These are phyloP conservation scores for Isabelozyma gotoi DNA, from an alignment of 805 yeast species.

Conservation along the genomic window DNA sequence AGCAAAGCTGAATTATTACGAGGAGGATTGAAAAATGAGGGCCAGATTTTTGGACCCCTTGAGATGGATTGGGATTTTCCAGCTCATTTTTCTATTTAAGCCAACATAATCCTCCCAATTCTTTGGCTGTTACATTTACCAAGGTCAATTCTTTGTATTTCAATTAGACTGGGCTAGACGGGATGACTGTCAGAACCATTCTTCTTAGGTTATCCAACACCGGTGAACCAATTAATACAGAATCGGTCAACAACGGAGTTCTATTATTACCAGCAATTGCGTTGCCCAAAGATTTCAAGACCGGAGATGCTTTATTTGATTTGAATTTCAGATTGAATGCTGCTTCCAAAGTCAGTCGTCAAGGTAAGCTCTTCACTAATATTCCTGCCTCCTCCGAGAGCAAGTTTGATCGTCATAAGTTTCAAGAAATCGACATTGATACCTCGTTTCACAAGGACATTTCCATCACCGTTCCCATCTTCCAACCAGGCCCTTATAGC, in stretches of 20 bases:
- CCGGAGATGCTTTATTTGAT: conserved; percentile 43
- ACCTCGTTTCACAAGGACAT: conserved; percentile 67
- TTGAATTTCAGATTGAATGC: conserved; percentile 70
- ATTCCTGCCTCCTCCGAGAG: conserved; percentile 49
- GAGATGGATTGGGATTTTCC: background rate
- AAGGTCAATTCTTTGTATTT: no score
- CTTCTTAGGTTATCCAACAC: conserved; percentile 45
- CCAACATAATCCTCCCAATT: no score
- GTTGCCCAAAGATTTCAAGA: conserved; percentile 26
- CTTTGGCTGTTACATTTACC: no score
- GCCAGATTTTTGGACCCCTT: no score
- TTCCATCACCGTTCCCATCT: conserved; percentile 58
- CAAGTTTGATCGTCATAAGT: conserved; percentile 57
- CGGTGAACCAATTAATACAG: conserved; percentile 47
- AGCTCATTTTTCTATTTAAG: no score
- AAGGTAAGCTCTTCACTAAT: conserved; percentile 74
- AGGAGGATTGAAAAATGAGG: no score
- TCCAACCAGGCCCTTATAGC: conserved; percentile 75
- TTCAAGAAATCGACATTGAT: conserved; percentile 49
- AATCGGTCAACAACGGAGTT: conserved; percentile 45
- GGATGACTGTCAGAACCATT: conserved; percentile 32
- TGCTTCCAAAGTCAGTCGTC: conserved; percentile 68
- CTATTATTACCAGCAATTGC: conserved; percentile 50
- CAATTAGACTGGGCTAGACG: no score
- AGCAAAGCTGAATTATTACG: no score